Conservation (phyloP, 176 grass and related monocot genomes). For the Carex kokanica region DNA sequence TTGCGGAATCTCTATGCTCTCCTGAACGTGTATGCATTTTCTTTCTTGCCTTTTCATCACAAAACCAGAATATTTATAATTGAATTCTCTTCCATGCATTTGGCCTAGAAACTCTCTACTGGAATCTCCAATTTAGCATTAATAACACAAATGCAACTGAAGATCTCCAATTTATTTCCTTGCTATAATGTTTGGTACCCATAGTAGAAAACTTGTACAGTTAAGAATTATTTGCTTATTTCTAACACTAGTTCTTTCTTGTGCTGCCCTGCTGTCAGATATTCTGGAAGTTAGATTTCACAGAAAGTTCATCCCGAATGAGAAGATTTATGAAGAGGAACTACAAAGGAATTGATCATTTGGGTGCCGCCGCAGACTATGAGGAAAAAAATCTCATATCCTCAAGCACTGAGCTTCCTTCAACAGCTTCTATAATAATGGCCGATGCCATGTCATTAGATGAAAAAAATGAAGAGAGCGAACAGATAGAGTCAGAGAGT, state of each 20-base stretch:
- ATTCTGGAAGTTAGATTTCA: conserved; percentile 94
- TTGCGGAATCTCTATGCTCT: conserved; percentile 53
- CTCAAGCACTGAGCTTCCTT: conserved; percentile 48
- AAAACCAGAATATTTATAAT: conserved; percentile 14
- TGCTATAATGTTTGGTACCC: too few species aligned
- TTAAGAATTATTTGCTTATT: conserved; percentile 19
- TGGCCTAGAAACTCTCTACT: background rate
- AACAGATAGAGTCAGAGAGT: conserved; percentile 60
- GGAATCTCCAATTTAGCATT: background rate
- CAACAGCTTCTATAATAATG: conserved; percentile 70
- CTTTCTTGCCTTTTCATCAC: conserved; percentile 17
- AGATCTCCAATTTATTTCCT: background rate
- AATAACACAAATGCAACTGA: background rate
- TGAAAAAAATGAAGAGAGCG: conserved; percentile 76
- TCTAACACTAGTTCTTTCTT: conserved; percentile 4
- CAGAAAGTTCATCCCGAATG: conserved; percentile 95
- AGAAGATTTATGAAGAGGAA: conserved; percentile 98
- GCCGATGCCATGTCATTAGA: conserved; percentile 76
- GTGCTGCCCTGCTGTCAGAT: conserved; percentile 35
- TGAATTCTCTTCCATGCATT: background rate
- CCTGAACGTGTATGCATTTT: conserved; percentile 60
- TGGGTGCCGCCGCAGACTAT: conserved; percentile 91
- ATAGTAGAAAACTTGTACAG: background rate
- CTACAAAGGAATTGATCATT: conserved; percentile 86
- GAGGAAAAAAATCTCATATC: conserved; percentile 68